Evolutionary conservation across 164 flowering plant genomes (phyloP), one percentile per base, ranked within the genome.

Genomic region (Sedum album): DNA sequence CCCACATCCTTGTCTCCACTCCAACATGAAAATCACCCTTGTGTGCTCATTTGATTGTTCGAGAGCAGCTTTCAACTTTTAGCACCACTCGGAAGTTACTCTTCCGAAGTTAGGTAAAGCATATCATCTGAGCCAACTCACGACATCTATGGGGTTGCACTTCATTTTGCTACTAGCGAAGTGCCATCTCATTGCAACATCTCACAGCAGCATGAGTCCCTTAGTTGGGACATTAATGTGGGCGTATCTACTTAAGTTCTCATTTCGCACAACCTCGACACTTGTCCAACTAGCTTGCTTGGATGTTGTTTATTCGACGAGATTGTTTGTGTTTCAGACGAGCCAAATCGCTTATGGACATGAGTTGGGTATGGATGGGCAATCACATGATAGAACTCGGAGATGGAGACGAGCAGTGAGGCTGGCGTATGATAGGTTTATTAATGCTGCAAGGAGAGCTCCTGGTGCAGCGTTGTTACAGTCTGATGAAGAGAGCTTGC

Each of bases 391-490:
- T 23, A 39, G 49, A 69, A 1, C 4, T 46, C 9, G 44, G 14
- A 66, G 84, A 72, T 75, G 78, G 82, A 65, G 38, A 9, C 41
- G 82, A 33, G 84, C 80, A 38, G 10, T 75, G 18, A 71, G 84
- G 72, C 57, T 81, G 8, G 72, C 79, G 6, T 28, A 33, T 25
- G 71, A 62, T 67, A 49, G 77, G 70, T 2, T 78, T 7, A 42
- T 35, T 41, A 13, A 3, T 5, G 69, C 41, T 1, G 14, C 69
- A 15, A 38, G 53, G 36, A 31, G 18, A 33, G 36, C 66, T 21
- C 46, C 72, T 6, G 38, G 46, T n/a, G 60, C 60, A 51, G 60
- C 21, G 14, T 5, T 60, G 8, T 18, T 67, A 5, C 38, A 38
- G n/a, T 21, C 30, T n/a, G 76, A 68, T 20, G 80, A 76, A n/a